Evolutionary conservation across 495 filamentous ascomycete genomes (phyloP).

Genomic region (Baudoinia panamericana): DNA sequence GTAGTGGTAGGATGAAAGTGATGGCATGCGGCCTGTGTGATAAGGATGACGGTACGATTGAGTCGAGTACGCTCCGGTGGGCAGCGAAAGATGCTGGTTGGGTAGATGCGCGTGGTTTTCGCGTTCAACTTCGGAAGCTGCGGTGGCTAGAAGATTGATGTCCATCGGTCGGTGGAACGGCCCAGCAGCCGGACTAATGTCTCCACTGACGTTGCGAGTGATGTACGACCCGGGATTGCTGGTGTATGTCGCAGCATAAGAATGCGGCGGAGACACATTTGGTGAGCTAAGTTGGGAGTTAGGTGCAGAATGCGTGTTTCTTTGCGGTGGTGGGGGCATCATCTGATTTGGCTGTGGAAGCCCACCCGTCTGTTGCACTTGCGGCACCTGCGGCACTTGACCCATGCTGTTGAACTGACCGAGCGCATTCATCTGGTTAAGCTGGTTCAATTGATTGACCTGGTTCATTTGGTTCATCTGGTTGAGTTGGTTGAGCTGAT

Average conservation of each 20-base stretch:
- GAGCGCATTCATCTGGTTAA: constrained; percentile 1
- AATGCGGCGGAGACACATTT: constrained; percentile 90
- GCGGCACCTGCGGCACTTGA: constrained; percentile 34
- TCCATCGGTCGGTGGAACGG: constrained; percentile 46
- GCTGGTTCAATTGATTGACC: constrained; percentile 1
- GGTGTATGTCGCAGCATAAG: constrained; percentile 64
- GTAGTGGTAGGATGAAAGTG: constrained; percentile 69
- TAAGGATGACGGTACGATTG: constrained; percentile 27
- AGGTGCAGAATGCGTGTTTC: constrained; percentile 73
- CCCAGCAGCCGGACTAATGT: constrained; percentile 31
- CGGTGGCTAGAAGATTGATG: constrained; percentile 81
- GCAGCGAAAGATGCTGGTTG: constrained; percentile 47
- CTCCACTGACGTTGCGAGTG: constrained; percentile 35
- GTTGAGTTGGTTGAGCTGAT: constrained; percentile 7
- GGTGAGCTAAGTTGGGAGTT: constrained; percentile 79
- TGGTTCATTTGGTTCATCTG: constrained; percentile 9
- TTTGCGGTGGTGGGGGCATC: constrained; percentile 70
- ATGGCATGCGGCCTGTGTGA: constrained; percentile 41
- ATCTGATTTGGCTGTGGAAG: no score
- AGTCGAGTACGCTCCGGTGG: constrained; percentile 40
- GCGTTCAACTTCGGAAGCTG: constrained; percentile 76
- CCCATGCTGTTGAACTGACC: constrained; percentile 7
- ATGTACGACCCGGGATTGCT: constrained; percentile 55
- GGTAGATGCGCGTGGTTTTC: constrained; percentile 46
- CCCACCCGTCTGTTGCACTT: no score